A percentile compares a stretch with the other conserved stretches of the same genome.
Evolutionary conservation across 2,329 filamentous ascomycete genomes (phyloP).

Genomic region (Nothopassalora personata): DNA sequence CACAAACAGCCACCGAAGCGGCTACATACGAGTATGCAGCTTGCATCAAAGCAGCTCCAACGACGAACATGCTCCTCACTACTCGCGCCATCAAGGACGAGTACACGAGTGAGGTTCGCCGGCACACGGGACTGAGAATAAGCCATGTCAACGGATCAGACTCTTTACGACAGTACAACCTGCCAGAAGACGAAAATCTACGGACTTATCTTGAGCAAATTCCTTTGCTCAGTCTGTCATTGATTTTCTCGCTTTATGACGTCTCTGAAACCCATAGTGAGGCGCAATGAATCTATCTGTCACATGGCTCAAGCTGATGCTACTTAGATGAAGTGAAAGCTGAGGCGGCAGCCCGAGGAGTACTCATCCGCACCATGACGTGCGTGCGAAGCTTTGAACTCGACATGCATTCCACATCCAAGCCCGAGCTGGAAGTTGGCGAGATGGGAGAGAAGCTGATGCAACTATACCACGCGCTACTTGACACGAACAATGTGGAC

Average conservation of each 20-base stretch:
- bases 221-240: neutral
- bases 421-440: neutral
- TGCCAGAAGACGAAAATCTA: neutral
- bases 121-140: neutral
- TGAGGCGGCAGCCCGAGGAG: too few species aligned
- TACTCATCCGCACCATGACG: neutral
- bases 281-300: too few species aligned
- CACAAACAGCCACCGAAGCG: too few species aligned
- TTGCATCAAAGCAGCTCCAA: neutral
- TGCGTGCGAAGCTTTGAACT: neutral
- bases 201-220: neutral
- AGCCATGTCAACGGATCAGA: neutral
- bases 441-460: too few species aligned
- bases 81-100: neutral
- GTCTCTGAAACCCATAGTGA: too few species aligned
- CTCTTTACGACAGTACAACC: neutral
- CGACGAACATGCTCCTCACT: neutral
- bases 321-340: neutral
- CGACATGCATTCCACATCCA: neutral
- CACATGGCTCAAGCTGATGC: too few species aligned
- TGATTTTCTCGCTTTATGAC: too few species aligned
- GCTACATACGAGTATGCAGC: neutral
- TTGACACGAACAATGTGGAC: too few species aligned
- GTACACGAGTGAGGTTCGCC: neutral
- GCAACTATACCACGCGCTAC: too few species aligned